Percentiles rank a stretch among this genome's conserved stretches.
phyloP scores from a whole-genome alignment of 2,329 filamentous ascomycete genomes.

The Fusarium mexicanum region DNA sequence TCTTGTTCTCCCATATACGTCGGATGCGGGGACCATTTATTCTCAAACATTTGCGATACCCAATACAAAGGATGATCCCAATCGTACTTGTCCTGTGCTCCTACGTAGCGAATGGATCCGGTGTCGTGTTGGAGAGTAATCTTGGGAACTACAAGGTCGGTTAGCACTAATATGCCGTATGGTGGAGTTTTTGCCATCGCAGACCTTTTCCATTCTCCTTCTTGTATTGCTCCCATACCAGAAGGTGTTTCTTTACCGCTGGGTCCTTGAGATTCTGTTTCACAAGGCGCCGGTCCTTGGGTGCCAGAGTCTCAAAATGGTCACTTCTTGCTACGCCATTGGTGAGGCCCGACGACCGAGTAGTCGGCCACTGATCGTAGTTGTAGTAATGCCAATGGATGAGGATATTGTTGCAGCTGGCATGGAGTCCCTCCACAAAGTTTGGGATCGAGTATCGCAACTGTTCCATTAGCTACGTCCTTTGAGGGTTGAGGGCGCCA shows the following conservation, averaged over 20 bases:
- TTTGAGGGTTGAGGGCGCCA: not conserved
- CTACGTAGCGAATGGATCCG: slow-evolving; percentile 27
- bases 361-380: slow-evolving; percentile 43
- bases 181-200: not conserved
- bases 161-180: not conserved
- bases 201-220: slow-evolving; percentile 38
- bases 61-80: slow-evolving; percentile 58
- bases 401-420: slow-evolving; percentile 58
- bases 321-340: slow-evolving; percentile 27
- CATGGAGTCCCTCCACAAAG: slow-evolving; percentile 57
- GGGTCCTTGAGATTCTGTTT: slow-evolving; percentile 41
- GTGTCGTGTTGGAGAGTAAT: not conserved
- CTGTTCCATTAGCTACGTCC: slow-evolving; percentile 27
- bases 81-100: slow-evolving; percentile 40
- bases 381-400: slow-evolving; percentile 63
- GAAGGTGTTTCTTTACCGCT: slow-evolving; percentile 39
- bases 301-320: slow-evolving; percentile 44
- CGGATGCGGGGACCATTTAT: slow-evolving; percentile 50
- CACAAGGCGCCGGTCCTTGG: slow-evolving; percentile 49
- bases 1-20: slow-evolving; percentile 44
- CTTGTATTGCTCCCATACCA: slow-evolving; percentile 40
- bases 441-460: slow-evolving; percentile 50
- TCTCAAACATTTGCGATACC: slow-evolving; percentile 57
- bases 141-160: slow-evolving; percentile 5
- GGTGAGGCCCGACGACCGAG: slow-evolving; percentile 39